A percentile compares a stretch with the other conserved stretches of the same genome.
Conservation (phyloP, 1,284 basidiomycete species). For the Puccinia horiana region DNA sequence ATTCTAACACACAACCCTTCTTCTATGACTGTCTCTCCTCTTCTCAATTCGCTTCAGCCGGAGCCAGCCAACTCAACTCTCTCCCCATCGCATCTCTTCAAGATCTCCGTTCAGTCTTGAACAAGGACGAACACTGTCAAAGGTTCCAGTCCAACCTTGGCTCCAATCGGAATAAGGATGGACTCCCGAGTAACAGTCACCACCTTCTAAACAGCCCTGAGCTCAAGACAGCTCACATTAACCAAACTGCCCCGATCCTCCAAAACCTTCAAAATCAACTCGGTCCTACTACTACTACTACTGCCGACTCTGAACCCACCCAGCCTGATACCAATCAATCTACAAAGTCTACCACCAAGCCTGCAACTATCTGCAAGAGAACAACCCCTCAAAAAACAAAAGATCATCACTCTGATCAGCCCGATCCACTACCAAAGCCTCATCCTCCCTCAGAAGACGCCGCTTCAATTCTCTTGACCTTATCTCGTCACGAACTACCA, state of each 20-base stretch:
- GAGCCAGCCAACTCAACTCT: background rate
- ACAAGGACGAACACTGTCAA: background rate
- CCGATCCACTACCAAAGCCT: background rate
- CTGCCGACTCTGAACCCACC: background rate
- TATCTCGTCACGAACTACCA: constrained; percentile 39
- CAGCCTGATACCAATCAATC: constrained; percentile 4
- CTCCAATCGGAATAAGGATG: constrained; percentile 41
- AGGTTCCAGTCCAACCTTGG: constrained; percentile 3
- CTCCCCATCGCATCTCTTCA: background rate
- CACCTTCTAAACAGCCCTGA: constrained; percentile 50
- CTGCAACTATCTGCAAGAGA: background rate
- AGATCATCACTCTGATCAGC: background rate
- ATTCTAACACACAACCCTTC: background rate
- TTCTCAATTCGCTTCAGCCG: constrained; percentile 14
- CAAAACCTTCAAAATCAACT: background rate
- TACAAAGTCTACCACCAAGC: background rate
- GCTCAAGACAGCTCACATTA: constrained; percentile 28
- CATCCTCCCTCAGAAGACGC: constrained; percentile 48
- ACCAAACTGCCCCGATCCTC: background rate
- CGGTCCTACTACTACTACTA: background rate
- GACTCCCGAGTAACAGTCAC: constrained; percentile 49
- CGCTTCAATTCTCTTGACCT: constrained; percentile 40
- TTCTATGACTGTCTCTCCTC: constrained; percentile 13
- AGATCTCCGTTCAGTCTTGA: constrained; percentile 6
- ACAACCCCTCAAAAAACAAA: background rate